Base-by-base conservation (phyloP, 108 stramenopile species). In the Nannochloropsis salina region DNA sequence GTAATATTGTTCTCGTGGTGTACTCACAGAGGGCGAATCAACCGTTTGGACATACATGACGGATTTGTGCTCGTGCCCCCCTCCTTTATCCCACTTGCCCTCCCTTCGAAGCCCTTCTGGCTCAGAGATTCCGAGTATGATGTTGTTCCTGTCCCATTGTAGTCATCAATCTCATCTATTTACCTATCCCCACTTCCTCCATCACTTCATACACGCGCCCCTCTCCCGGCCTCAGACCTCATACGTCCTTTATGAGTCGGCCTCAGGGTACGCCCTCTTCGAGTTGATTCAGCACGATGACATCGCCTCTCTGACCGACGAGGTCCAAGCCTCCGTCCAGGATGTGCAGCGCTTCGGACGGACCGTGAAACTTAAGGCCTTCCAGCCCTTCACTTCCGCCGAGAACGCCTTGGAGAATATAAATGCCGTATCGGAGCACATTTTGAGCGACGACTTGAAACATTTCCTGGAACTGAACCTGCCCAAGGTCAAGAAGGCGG, bases 221-320 rank as follows among this genome's bases (percentile, higher is more conserved):
- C 42, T 9, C n/a, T 44, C 83, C 42, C 51, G 45, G 21, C 83
- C 83, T 85, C 90, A 90, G 90, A 82, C 84, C 44, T 87, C 92
- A 45, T 97, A 95, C 86, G 92, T 94, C 9, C 92, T 99, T 45
- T 93, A 95, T 87, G 99, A 99, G 91, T 90, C 94, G 41, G 97
- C 99, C 9, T 96, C 97, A 9, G 99, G 99, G 74, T 99, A 96
- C 85, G 97, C 96, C 45, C 94, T 99, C 42, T 95, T 99, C 90
- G 97, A 98, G 83, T 95, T 98, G 5, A 94, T 97, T 31, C 94
- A 97, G 85, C 92, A 95, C 86, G 99, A 99, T 87, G 98, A 99
- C 88, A 95, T 99, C 42, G 96, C 94, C 44, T 82, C 47, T 86
- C 45, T 90, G 11, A 80, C 86, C 20, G 89, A 87, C 11, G 87